These are phyloP conservation scores for Spergularia bocconei DNA, from an alignment of 148 eudicot species.

Conservation along the genomic window DNA sequence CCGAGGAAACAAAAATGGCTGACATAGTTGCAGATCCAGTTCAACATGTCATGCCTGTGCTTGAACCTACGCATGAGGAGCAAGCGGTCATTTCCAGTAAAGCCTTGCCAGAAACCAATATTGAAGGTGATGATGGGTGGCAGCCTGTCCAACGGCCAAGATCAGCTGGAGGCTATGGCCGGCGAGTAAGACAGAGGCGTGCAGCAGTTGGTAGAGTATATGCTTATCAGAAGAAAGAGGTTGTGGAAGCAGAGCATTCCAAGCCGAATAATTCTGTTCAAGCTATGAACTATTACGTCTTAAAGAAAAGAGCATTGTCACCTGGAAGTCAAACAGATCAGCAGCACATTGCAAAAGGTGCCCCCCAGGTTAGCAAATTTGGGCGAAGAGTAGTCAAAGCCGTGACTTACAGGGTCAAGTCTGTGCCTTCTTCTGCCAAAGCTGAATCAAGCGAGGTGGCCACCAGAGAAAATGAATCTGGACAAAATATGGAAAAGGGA, in stretches of 20 bases:
- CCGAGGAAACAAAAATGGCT: constrained; percentile 27
- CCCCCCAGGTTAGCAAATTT: constrained; percentile 55
- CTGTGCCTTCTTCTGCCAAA: constrained; percentile 55
- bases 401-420: constrained; percentile 83
- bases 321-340: constrained; percentile 65
- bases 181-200: constrained; percentile 69
- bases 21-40: constrained; percentile 15
- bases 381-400: constrained; percentile 78
- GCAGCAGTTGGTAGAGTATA: constrained; percentile 53
- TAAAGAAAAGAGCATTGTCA: constrained; percentile 63
- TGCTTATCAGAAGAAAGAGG: constrained; percentile 77
- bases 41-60: constrained; percentile 35
- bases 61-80: constrained; percentile 36
- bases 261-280: constrained; percentile 51
- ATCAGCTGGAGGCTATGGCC: constrained; percentile 73
- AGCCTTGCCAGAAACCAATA: constrained; percentile 43
- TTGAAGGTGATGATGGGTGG: constrained; percentile 94
- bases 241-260: constrained; percentile 51
- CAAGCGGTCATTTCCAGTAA: constrained; percentile 32
- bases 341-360: constrained; percentile 48
- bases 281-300: constrained; percentile 59
- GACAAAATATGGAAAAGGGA: constrained; percentile 50
- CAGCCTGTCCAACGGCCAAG: constrained; percentile 92
- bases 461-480: constrained; percentile 45
- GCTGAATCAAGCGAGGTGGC: constrained; percentile 38